Evolutionary conservation across 495 filamentous ascomycete genomes (phyloP), one percentile per base, ranked within the genome.

Genomic region (Lepraria neglecta): DNA sequence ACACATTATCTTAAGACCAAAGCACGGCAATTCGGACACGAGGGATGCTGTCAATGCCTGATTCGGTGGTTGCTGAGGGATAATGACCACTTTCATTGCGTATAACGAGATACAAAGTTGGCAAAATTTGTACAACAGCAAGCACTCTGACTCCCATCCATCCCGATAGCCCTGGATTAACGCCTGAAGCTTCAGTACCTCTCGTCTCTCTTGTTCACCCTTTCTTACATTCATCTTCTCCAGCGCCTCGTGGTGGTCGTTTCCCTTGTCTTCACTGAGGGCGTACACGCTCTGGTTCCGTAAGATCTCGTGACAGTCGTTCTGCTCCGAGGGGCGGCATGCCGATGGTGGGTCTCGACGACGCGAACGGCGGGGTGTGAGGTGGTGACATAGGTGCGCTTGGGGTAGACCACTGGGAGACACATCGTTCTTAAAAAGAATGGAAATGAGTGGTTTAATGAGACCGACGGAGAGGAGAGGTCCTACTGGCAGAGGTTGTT

Each of bases 201-300:
- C 6, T 7, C 11, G 10, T n/a, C 10, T 19, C 9, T 5, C 9
- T 33, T 24, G 24, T 28, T 42, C 19, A 3, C 45, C 24, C 12
- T 1, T 77, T 51, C 79, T 77, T 15, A 2, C 19, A 0, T 64
- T 84, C 27, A 67, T 74, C 45, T 76, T 76, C 24, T 77, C 80
- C 2, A 61, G 28, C 59, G 40, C 52, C 21, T 48, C 1, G 51
- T 61, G 17, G 51, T 48, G 7, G 81, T 80, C 64, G 48, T 51
- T 24, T 78, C 74, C 33, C 71, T 88, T 31, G 77, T 79, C 62
- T 64, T 87, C 40, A 87, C 86, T 69, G 59, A 84, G 12, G 83
- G 84, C 11, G 15, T 59, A 17, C 44, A 38, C 17, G 59, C 60
- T 28, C 27, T 43, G 38, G 28, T 40, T 11, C 53, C 55, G 17